A percentile compares a stretch with the other conserved stretches of the same genome.
These are phyloP conservation scores for Trametes cubensis DNA, from an alignment of 768 basidiomycete species.

Conservation along the genomic window DNA sequence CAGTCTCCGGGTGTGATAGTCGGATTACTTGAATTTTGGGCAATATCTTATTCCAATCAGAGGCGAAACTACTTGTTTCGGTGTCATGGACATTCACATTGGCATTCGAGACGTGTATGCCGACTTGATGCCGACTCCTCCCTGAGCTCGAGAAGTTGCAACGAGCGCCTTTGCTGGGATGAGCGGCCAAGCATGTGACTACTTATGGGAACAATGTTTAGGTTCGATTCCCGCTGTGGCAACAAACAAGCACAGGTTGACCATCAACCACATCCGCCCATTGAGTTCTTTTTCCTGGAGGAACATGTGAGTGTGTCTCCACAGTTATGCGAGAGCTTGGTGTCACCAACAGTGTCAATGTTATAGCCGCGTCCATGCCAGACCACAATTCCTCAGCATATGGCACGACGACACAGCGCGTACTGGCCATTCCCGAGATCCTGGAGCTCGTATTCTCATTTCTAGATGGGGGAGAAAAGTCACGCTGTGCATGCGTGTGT, in stretches of 20 bases:
- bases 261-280: not conserved
- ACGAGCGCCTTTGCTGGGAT: no score
- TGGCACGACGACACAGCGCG: constrained; percentile 36
- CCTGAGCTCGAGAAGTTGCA: no score
- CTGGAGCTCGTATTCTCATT: constrained; percentile 57
- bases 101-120: no score
- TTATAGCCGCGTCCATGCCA: not conserved
- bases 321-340: not conserved
- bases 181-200: not conserved
- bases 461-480: constrained; percentile 45
- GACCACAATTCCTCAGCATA: constrained; percentile 2
- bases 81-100: no score
- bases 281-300: not conserved
- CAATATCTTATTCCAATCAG: no score
- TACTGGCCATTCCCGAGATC: constrained; percentile 60
- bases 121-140: no score
- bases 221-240: not conserved
- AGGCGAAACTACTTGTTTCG: no score
- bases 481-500: constrained; percentile 55
- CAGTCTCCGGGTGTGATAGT: no score
- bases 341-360: not conserved
- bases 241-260: no score
- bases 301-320: not conserved
- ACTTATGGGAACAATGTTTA: not conserved
- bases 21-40: no score